Conservation (phyloP, 495 filamentous ascomycete species). For the Penicillium desertorum region DNA sequence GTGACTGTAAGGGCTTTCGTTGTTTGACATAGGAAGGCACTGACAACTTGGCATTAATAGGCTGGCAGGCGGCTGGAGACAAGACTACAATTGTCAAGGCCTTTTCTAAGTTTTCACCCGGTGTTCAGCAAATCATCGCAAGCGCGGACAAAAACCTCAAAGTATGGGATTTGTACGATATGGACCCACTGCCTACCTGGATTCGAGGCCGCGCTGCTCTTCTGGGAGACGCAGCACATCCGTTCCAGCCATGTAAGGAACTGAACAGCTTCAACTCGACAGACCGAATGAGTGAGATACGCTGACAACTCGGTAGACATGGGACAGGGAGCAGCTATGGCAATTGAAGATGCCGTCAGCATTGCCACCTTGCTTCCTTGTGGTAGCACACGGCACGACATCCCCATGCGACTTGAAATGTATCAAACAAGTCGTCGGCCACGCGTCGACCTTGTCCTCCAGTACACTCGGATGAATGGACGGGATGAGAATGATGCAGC, state of each 20-base stretch:
- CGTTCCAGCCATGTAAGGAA: constrained; percentile 49
- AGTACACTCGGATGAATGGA: constrained; percentile 17
- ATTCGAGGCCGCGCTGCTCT: constrained; percentile 46
- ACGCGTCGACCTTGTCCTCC: constrained; percentile 24
- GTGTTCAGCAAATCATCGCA: constrained; percentile 39
- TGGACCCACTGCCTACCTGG: constrained; percentile 53
- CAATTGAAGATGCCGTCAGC: constrained; percentile 60
- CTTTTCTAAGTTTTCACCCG: constrained; percentile 47
- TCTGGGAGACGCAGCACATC: constrained; percentile 62
- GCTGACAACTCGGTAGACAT: constrained; percentile 31
- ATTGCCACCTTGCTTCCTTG: constrained; percentile 52
- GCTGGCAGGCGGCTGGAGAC: constrained; percentile 48
- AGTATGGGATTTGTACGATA: constrained; percentile 61
- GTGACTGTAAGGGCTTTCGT: constrained; percentile 16
- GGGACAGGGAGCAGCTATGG: constrained; percentile 56
- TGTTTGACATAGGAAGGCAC: not conserved
- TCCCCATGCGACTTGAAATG: constrained; percentile 49
- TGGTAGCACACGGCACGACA: constrained; percentile 38
- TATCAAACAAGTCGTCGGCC: constrained; percentile 51
- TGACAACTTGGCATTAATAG: constrained; percentile 12
- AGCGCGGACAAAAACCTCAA: constrained; percentile 47
- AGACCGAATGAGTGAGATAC: not conserved
- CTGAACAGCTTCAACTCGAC: not conserved
- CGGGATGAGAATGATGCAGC: constrained; percentile 12
- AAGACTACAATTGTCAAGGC: constrained; percentile 41